A percentile compares a stretch with the other conserved stretches of the same genome.
phyloP scores from a whole-genome alignment of 2,329 filamentous ascomycete species.

The Teratosphaeria epicoccoides region DNA sequence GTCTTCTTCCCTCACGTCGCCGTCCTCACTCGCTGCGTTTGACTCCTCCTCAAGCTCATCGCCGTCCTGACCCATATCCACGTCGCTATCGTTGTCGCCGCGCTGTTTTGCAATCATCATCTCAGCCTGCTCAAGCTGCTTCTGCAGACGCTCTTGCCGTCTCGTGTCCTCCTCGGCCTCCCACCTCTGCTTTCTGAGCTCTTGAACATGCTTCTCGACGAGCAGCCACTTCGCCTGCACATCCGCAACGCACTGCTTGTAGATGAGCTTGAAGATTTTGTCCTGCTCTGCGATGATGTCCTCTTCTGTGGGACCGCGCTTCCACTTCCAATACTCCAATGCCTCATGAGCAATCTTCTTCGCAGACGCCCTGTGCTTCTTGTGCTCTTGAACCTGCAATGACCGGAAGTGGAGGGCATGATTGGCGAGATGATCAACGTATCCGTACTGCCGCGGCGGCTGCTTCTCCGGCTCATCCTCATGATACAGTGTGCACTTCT shows the following conservation, averaged over 20 bases:
- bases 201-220: conserved; percentile 48
- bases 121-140: conserved; percentile 28
- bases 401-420: conserved; percentile 53
- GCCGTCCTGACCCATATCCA: conserved; percentile 28
- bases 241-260: conserved; percentile 60
- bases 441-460: conserved; percentile 70
- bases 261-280: conserved; percentile 53
- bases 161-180: conserved; percentile 56
- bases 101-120: conserved; percentile 23
- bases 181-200: conserved; percentile 45
- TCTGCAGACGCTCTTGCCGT: conserved; percentile 61
- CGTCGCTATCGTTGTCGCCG: conserved; percentile 20
- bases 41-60: conserved; percentile 7
- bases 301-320: conserved; percentile 65
- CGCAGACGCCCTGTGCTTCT: conserved; percentile 63
- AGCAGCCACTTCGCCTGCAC: conserved; percentile 51
- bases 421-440: conserved; percentile 71
- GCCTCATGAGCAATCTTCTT: conserved; percentile 72
- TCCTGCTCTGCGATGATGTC: conserved; percentile 71
- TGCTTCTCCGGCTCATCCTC: conserved; percentile 55
- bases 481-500: conserved; percentile 39
- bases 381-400: conserved; percentile 68
- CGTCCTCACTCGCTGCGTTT: conserved; percentile 9
- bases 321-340: conserved; percentile 61
- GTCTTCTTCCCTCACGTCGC: conserved; percentile 26